phyloP scores from a whole-genome alignment of 495 filamentous ascomycete genomes.

The Penicillium alfredii region DNA sequence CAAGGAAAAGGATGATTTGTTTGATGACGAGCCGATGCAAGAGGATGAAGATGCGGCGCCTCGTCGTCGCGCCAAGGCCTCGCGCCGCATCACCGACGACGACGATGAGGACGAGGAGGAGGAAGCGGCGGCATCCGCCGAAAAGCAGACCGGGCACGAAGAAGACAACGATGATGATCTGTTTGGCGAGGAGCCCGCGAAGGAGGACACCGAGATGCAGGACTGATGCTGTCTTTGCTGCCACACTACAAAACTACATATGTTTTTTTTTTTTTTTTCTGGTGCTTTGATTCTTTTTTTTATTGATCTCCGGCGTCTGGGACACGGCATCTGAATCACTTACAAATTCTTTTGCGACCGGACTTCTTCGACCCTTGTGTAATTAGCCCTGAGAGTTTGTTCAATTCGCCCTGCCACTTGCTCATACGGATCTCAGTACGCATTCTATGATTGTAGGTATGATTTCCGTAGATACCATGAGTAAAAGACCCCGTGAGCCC shows the following conservation, averaged over 20 bases:
- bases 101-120: constrained; percentile 40
- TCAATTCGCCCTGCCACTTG: too few relatives aligned
- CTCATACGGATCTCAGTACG: too few relatives aligned
- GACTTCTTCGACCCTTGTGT: constrained; percentile 1
- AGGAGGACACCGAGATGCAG: constrained; percentile 28
- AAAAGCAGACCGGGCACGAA: constrained; percentile 7
- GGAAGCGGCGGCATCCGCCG: constrained; percentile 6
- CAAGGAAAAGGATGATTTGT: constrained; percentile 29
- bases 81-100: constrained; percentile 39
- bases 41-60: constrained; percentile 29
- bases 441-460: too few relatives aligned
- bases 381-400: constrained; percentile 12
- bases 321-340: constrained; percentile 1
- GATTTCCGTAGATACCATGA: too few relatives aligned
- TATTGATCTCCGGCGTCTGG: constrained; percentile 4
- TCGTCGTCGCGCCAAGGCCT: constrained; percentile 32
- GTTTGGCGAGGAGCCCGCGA: constrained; percentile 18
- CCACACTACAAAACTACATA: too few relatives aligned
- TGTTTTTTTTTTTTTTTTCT: background rate
- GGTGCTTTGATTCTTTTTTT: too few relatives aligned
- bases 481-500: too few relatives aligned
- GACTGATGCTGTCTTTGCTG: too few relatives aligned
- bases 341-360: constrained; percentile 1
- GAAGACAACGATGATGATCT: constrained; percentile 18
- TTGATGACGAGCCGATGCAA: constrained; percentile 28